A percentile compares a stretch with the other conserved stretches of the same genome.
These are phyloP conservation scores for Trametes versicolor DNA, from an alignment of 1,284 basidiomycete species.

Conservation along the genomic window DNA sequence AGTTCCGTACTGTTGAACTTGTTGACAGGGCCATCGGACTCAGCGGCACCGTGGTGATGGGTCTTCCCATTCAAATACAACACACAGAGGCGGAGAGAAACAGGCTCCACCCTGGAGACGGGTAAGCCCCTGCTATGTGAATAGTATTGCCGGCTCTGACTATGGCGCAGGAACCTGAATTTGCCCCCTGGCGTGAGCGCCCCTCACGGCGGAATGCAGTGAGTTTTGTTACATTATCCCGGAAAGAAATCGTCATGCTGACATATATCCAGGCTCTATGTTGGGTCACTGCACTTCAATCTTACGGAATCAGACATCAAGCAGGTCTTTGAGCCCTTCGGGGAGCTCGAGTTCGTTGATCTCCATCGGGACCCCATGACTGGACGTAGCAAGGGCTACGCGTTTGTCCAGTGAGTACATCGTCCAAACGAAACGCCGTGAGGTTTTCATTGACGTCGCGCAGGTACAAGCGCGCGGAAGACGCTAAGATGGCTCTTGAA, in stretches of 20 bases:
- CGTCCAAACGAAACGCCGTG: not conserved
- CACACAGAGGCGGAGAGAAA: constrained; percentile 97
- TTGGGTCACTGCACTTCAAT: constrained; percentile 96
- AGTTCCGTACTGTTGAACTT: constrained; percentile 89
- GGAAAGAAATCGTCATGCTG: not conserved
- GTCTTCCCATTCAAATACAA: constrained; percentile 96
- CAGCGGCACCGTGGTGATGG: constrained; percentile 96
- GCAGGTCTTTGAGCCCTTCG: constrained; percentile 99
- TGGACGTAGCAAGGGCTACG: constrained; percentile 97
- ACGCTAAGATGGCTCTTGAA: constrained; percentile 95
- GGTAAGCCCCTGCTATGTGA: constrained; percentile 55
- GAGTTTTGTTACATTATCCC: constrained; percentile 44
- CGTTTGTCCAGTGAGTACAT: constrained; percentile 89
- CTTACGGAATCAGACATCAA: constrained; percentile 96
- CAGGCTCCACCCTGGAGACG: constrained; percentile 85
- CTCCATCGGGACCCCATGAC: constrained; percentile 93
- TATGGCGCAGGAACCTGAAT: constrained; percentile 68
- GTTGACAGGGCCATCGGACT: constrained; percentile 92
- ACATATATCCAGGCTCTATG: constrained; percentile 81
- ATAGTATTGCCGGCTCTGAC: constrained; percentile 14
- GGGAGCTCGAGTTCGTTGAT: constrained; percentile 97
- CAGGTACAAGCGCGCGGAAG: constrained; percentile 88
- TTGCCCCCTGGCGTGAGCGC: constrained; percentile 80
- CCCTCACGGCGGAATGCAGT: constrained; percentile 84
- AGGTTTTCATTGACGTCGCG: not conserved